These are phyloP conservation scores for Colletotrichum sp. DNA, from an alignment of 2,329 filamentous ascomycete genomes.

Conservation along the genomic window DNA sequence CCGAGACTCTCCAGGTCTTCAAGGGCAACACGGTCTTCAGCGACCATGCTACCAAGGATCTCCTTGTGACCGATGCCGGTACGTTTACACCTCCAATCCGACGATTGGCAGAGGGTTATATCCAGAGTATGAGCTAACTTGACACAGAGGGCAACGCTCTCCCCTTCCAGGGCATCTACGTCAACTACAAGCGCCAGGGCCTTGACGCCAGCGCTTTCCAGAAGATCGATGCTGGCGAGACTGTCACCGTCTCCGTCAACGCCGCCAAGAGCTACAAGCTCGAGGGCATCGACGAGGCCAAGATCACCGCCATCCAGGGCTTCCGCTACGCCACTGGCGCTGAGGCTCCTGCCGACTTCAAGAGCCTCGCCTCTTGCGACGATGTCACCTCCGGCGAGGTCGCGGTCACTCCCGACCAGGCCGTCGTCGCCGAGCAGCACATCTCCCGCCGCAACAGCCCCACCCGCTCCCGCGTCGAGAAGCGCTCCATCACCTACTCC, in stretches of 20 bases:
- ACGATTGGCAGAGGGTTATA: rapidly evolving
- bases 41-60: slow-evolving; percentile 16
- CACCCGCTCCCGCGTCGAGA: slow-evolving; percentile 9
- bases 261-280: slow-evolving; percentile 18
- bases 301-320: slow-evolving; percentile 15
- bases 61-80: slow-evolving; percentile 19
- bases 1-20: slow-evolving; percentile 13
- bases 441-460: neutral
- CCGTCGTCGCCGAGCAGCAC: slow-evolving; percentile 3
- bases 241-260: slow-evolving; percentile 16
- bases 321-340: slow-evolving; percentile 12
- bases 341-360: neutral
- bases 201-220: slow-evolving; percentile 7
- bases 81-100: neutral
- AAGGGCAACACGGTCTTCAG: slow-evolving; percentile 20
- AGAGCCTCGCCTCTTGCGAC: neutral
- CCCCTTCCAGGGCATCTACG: slow-evolving; percentile 14
- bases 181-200: slow-evolving; percentile 17
- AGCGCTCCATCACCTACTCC: slow-evolving; percentile 17
- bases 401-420: slow-evolving; percentile 5
- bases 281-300: slow-evolving; percentile 7
- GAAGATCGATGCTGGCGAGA: slow-evolving; percentile 15
- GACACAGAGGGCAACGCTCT: slow-evolving; percentile 4
- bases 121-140: neutral
- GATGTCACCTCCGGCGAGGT: slow-evolving; percentile 9